Evolutionary conservation across 2,329 filamentous ascomycete species (phyloP).

Genomic region (Blumeria graminis): DNA sequence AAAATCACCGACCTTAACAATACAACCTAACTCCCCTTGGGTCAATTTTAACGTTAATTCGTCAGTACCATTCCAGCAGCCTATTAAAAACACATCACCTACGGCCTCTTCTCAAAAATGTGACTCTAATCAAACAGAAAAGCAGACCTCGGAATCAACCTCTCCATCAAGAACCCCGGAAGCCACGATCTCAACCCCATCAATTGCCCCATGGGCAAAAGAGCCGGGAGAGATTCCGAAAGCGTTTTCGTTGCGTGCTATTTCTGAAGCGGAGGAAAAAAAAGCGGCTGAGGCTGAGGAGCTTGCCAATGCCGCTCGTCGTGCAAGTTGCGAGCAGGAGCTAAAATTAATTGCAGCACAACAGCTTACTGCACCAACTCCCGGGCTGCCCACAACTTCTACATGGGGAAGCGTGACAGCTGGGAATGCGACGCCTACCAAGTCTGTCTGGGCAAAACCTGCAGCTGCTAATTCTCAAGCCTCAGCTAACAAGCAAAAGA

Average conservation of each 20-base stretch:
- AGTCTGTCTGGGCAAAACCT: constrained; percentile 25
- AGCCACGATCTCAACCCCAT: constrained; percentile 28
- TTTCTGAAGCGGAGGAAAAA: constrained; percentile 83
- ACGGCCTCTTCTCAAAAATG: constrained; percentile 73
- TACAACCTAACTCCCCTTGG: constrained; percentile 27
- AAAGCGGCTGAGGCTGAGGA: constrained; percentile 82
- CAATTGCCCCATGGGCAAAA: constrained; percentile 86
- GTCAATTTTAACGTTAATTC: constrained; percentile 37
- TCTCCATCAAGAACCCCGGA: constrained; percentile 63
- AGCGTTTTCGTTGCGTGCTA: constrained; percentile 83
- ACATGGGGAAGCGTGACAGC: constrained; percentile 39
- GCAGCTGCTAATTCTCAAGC: constrained; percentile 18
- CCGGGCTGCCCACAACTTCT: constrained; percentile 64
- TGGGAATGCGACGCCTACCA: constrained; percentile 8
- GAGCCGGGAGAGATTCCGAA: constrained; percentile 52
- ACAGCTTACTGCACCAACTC: constrained; percentile 36
- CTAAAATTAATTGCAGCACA: constrained; percentile 27
- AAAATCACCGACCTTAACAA: not conserved
- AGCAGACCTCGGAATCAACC: constrained; percentile 33
- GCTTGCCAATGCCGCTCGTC: constrained; percentile 50
- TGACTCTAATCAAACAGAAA: constrained; percentile 61
- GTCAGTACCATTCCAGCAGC: constrained; percentile 50
- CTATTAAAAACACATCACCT: constrained; percentile 45
- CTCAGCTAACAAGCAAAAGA: constrained; percentile 44
- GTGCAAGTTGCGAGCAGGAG: constrained; percentile 61